Evolutionary conservation across 1,284 basidiomycete genomes (phyloP).

Genomic region (Cystobasidium slooffiae): DNA sequence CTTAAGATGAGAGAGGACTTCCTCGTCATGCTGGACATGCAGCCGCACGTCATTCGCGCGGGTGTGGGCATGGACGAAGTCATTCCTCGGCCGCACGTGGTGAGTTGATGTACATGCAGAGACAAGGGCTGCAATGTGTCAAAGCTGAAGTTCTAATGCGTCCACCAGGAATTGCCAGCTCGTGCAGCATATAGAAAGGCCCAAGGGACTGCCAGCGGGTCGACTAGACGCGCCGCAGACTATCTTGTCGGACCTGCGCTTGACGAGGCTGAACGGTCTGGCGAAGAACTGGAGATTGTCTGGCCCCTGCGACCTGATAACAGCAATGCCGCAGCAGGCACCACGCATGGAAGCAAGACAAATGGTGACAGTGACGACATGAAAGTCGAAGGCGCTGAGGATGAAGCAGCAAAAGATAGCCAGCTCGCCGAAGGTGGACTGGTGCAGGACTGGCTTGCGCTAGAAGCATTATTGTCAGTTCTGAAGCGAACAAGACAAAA

Average conservation of each 20-base stretch:
- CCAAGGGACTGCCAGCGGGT: conserved; percentile 69
- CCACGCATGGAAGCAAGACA: not conserved
- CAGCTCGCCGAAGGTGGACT: conserved; percentile 48
- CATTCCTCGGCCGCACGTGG: conserved; percentile 72
- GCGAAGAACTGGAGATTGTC: conserved; percentile 72
- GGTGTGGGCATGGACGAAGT: conserved; percentile 81
- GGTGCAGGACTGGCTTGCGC: conserved; percentile 82
- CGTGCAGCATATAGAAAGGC: conserved; percentile 63
- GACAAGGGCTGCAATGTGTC: conserved; percentile 31
- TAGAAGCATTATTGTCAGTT: conserved; percentile 84
- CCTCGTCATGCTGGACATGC: conserved; percentile 78
- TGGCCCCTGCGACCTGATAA: conserved; percentile 70
- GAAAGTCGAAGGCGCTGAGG: conserved; percentile 4
- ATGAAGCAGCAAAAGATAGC: not conserved
- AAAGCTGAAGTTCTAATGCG: conserved; percentile 37
- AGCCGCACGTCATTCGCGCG: conserved; percentile 71
- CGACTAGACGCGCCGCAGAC: conserved; percentile 70
- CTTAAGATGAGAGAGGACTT: conserved; percentile 68
- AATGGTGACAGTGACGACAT: not conserved
- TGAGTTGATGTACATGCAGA: conserved; percentile 59
- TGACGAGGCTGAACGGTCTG: conserved; percentile 74
- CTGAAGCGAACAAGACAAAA: not conserved
- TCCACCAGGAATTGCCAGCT: conserved; percentile 47
- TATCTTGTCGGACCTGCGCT: conserved; percentile 83
- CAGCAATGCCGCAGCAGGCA: conserved; percentile 2